phyloP scores from a whole-genome alignment of 192 early-diverging fungal genomes.

The Dispira simplex region DNA sequence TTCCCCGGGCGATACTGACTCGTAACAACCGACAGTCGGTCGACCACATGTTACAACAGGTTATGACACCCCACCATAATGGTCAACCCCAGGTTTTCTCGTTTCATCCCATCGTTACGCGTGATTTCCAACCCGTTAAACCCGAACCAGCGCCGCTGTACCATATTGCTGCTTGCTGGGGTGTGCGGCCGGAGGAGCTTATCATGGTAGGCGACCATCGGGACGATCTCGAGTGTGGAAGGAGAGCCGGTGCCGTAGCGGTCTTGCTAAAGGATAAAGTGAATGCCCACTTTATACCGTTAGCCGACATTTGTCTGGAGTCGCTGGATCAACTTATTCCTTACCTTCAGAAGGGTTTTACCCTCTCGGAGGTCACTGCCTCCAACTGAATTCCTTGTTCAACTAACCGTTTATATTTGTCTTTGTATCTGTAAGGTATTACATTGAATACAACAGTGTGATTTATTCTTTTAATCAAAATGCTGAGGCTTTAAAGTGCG shows the following conservation, averaged over 20 bases:
- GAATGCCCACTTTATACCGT: constrained; percentile 18
- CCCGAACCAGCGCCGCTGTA: constrained; percentile 25
- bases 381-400: no score
- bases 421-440: no score
- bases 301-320: constrained; percentile 25
- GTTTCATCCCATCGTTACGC: constrained; percentile 28
- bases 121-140: constrained; percentile 28
- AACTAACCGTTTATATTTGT: no score
- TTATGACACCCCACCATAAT: constrained; percentile 15
- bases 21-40: constrained; percentile 26
- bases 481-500: no score
- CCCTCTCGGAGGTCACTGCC: no score
- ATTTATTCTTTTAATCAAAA: no score
- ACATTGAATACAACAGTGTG: no score
- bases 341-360: no score
- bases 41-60: constrained; percentile 25
- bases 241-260: constrained; percentile 24
- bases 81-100: constrained; percentile 19
- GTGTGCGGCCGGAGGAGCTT: constrained; percentile 23
- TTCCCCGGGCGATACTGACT: constrained; percentile 27
- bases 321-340: constrained; percentile 14
- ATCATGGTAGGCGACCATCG: constrained; percentile 35
- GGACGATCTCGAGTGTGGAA: constrained; percentile 31
- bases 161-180: constrained; percentile 24
- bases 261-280: constrained; percentile 22